Evolutionary conservation across 768 basidiomycete species (phyloP).

Genomic region (Roridomyces roridus): DNA sequence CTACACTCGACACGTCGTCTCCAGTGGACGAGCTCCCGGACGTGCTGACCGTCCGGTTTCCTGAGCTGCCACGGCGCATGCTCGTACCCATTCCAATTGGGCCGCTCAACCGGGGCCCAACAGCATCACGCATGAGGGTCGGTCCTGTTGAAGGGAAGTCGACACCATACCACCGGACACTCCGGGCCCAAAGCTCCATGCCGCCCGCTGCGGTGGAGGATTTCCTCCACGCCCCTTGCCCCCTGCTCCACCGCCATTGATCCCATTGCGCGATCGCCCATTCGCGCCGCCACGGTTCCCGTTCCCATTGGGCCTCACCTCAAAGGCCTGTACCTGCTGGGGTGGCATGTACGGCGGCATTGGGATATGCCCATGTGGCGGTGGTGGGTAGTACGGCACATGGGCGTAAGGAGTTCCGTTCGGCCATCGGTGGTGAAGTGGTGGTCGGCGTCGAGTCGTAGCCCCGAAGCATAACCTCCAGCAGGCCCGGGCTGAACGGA

Average conservation of each 20-base stretch:
- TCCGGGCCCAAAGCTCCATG: constrained; percentile 81
- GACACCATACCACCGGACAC: constrained; percentile 29
- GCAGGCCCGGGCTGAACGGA: background rate
- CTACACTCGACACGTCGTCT: constrained; percentile 79
- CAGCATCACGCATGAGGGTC: constrained; percentile 13
- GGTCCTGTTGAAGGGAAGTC: constrained; percentile 18
- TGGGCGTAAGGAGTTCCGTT: background rate
- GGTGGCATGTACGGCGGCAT: constrained; percentile 24
- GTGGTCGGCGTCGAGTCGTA: constrained; percentile 17
- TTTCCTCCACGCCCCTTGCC: constrained; percentile 33
- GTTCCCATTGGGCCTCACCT: background rate
- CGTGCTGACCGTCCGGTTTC: constrained; percentile 44
- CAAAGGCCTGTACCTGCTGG: constrained; percentile 2
- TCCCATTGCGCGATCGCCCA: constrained; percentile 20
- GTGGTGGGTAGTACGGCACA: constrained; percentile 14
- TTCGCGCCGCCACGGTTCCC: background rate
- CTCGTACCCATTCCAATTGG: constrained; percentile 60
- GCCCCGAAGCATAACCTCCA: background rate
- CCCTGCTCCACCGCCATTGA: constrained; percentile 32
- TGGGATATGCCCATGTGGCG: constrained; percentile 14
- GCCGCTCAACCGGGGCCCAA: constrained; percentile 22
- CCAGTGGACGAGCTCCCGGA: constrained; percentile 58
- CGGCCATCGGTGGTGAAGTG: constrained; percentile 2
- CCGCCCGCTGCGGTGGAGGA: constrained; percentile 47
- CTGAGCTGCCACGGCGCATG: constrained; percentile 55